Evolutionary conservation across 1,139 yeast species (phyloP), one percentile per base, ranked within the genome.

Genomic region (Geotrichum restrictum): DNA sequence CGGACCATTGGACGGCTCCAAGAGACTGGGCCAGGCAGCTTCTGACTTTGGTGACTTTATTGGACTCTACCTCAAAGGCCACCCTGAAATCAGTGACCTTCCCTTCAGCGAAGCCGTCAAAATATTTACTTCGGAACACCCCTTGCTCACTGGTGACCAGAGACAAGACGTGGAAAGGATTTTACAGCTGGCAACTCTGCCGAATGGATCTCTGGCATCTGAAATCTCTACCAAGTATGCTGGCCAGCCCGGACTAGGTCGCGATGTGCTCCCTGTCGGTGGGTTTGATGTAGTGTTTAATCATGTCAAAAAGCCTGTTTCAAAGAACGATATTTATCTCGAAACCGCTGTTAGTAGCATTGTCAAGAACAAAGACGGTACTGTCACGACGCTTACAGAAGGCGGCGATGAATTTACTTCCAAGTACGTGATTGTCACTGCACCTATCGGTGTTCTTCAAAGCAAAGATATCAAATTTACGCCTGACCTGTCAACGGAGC

Each of bases 221-320:
- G 32, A 56, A 29, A 46, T 63, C 18, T 59, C 66, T 3, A 57
- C 59, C 21, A 55, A 56, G 48, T 44, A 51, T 37, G 55, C 56
- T 19, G 87, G 88, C 8, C 85, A 83, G 68, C 94, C 95, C 46
- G 82, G 83, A 56, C 85, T 86, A 70, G 94, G 89, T 57, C 82
- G 96, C 74, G 87, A 95, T 52, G 94, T 95, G 44, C 87, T 83
- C 65, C 89, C 95, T 1, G 74, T 87, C 56, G 96, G 95, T 67
- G 96, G 96, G 59, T 76, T 62, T 53, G 65, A 59, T 53, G 48
- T 58, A 36, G 54, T 67, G n/a, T 57, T 57, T 40, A 45, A 60
- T 16, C 50, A 52, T 10, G 44, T 67, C 16, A 42, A 56, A 31
- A 60, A 57, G 14, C 59, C 65, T 1, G 64, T 85, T 11, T 79